Conservation (phyloP, 331 rosid species). For the Quercus tomentella region DNA sequence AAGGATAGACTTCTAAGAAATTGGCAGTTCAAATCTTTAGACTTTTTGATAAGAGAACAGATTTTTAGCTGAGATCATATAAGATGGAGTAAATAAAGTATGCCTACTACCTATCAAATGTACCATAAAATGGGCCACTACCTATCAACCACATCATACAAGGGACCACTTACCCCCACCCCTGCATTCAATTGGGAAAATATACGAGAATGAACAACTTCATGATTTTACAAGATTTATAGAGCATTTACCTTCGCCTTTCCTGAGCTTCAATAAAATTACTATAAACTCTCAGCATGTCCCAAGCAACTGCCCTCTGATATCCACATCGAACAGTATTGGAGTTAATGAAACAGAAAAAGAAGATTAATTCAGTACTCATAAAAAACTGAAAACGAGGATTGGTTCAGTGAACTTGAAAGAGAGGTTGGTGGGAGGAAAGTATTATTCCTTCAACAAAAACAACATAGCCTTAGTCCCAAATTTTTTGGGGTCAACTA, state of each 20-base stretch:
- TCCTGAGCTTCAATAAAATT: constrained; percentile 79
- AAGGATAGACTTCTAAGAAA: neutral
- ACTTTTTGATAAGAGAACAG: neutral
- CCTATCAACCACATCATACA: neutral
- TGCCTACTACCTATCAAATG: neutral
- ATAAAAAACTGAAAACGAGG: constrained; percentile 9
- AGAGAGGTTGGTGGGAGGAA: neutral
- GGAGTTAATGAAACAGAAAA: neutral
- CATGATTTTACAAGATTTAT: neutral
- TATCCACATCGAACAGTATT: constrained; percentile 7
- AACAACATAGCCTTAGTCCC: neutral
- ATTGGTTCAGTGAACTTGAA: constrained; percentile 16
- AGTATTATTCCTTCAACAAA: neutral
- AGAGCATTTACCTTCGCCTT: constrained; percentile 69
- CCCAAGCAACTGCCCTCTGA: constrained; percentile 95
- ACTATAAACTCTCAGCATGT: constrained; percentile 83
- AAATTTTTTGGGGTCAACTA: neutral
- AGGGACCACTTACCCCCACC: neutral
- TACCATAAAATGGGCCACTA: neutral
- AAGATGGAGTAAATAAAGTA: neutral
- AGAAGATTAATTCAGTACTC: constrained; percentile 1
- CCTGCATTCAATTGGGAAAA: neutral
- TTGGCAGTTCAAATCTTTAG: neutral
- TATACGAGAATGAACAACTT: neutral
- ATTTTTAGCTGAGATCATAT: neutral